phyloP scores from a whole-genome alignment of 2,329 filamentous ascomycete species.

The Ramichloridium luteum region DNA sequence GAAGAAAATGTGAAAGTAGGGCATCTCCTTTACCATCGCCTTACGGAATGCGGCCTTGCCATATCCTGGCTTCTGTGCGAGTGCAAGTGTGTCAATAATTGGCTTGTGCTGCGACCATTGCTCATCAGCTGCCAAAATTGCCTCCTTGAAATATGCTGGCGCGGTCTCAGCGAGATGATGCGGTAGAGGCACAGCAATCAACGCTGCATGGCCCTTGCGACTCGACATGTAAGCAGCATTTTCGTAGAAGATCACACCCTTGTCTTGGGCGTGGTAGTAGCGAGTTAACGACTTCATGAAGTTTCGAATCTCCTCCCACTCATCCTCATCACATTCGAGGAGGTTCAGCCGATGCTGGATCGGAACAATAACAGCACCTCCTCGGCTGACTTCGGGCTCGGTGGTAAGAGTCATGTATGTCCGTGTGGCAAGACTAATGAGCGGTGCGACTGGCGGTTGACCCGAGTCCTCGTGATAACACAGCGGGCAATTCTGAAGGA shows the following conservation, averaged over 20 bases:
- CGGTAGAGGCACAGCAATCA: constrained; percentile 77
- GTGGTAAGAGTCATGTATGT: constrained; percentile 82
- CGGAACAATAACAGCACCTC: constrained; percentile 79
- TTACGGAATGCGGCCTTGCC: constrained; percentile 73
- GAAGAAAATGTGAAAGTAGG: constrained; percentile 98
- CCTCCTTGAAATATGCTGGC: constrained; percentile 90
- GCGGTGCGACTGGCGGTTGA: constrained; percentile 60
- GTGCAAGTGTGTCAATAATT: constrained; percentile 72
- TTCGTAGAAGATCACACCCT: constrained; percentile 93
- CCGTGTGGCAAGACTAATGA: constrained; percentile 74
- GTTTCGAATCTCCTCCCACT: constrained; percentile 98
- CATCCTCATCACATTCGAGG: constrained; percentile 95
- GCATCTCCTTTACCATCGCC: constrained; percentile 84
- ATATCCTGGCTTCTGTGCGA: constrained; percentile 48
- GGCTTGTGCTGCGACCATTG: constrained; percentile 96
- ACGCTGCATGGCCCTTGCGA: constrained; percentile 68
- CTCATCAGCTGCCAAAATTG: constrained; percentile 74
- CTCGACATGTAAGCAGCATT: constrained; percentile 70
- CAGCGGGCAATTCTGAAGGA: constrained; percentile 76
- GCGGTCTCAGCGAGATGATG: constrained; percentile 84
- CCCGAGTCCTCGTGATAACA: constrained; percentile 82
- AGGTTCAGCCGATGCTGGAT: constrained; percentile 79
- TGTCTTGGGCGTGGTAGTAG: constrained; percentile 87
- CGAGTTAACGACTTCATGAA: constrained; percentile 96
- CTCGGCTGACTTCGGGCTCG: constrained; percentile 72